Conservation (phyloP, 805 yeast genomes). For the Wickerhamiella kurtzmanii region DNA sequence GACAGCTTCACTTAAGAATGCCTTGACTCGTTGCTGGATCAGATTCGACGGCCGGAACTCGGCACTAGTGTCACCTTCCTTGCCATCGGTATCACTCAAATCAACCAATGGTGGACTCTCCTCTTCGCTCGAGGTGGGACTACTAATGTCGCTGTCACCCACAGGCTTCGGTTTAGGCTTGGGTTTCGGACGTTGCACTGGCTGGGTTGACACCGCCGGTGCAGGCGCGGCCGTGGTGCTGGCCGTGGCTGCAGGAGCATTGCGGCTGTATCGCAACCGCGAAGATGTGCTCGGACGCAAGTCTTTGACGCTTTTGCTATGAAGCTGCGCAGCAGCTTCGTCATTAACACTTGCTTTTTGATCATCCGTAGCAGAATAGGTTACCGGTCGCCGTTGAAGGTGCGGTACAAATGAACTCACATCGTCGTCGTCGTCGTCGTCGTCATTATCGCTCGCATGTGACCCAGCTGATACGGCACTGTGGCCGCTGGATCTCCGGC, state of each 20-base stretch:
- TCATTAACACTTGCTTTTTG: too few relatives aligned
- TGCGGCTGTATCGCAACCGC: background rate
- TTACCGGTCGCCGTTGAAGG: background rate
- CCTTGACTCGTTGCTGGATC: constrained; percentile 27
- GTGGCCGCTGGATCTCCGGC: background rate
- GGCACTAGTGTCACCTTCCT: background rate
- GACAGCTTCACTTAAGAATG: constrained; percentile 19
- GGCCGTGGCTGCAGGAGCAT: background rate
- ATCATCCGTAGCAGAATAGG: background rate
- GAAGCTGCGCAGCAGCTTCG: too few relatives aligned
- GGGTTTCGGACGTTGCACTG: background rate
- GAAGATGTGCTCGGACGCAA: background rate
- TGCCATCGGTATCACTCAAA: background rate
- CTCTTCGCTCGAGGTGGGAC: background rate
- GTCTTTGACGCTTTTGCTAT: too few relatives aligned
- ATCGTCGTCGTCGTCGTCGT: constrained; percentile 1
- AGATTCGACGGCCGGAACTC: constrained; percentile 21
- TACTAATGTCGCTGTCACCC: background rate
- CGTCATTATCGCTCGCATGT: constrained; percentile 1
- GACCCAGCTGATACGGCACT: constrained; percentile 3
- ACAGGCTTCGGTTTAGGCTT: background rate
- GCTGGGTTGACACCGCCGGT: background rate
- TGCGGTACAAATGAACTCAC: background rate
- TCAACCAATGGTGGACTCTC: background rate
- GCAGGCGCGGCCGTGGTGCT: background rate